A percentile compares a stretch with the other conserved stretches of the same genome.
Conservation (phyloP, 1,139 yeast species). For the Blastobotrys capitulatus region DNA sequence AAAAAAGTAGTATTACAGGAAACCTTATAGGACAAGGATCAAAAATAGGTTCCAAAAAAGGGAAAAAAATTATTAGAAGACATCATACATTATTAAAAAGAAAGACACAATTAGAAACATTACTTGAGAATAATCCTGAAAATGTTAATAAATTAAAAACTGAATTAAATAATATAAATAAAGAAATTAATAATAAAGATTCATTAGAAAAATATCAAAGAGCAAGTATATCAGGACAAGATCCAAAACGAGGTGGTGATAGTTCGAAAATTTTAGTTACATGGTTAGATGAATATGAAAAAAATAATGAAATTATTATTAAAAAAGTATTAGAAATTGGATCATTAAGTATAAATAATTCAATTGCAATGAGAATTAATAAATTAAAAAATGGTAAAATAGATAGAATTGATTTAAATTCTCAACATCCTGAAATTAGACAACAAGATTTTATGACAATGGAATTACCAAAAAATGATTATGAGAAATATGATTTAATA, state of each 20-base stretch:
- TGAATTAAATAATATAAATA: conserved; percentile 16
- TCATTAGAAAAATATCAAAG: conserved; percentile 62
- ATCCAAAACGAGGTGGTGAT: conserved; percentile 76
- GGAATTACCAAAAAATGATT: conserved; percentile 36
- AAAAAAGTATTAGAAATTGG: conserved; percentile 71
- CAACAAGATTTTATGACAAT: conserved; percentile 79
- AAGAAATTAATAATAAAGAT: conserved; percentile 28
- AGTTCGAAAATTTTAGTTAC: conserved; percentile 68
- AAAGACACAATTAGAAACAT: conserved; percentile 22
- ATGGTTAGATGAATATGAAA: conserved; percentile 45
- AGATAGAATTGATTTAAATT: conserved; percentile 69
- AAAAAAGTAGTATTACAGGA: conserved; percentile 5
- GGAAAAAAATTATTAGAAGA: conserved; percentile 31
- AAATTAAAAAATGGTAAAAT: conserved; percentile 32
- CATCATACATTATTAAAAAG: conserved; percentile 34
- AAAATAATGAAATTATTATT: background rate
- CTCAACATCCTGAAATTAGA: conserved; percentile 64
- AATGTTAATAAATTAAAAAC: conserved; percentile 4
- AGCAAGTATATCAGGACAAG: conserved; percentile 88
- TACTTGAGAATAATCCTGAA: conserved; percentile 7
- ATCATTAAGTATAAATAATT: conserved; percentile 61
- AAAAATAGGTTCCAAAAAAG: conserved; percentile 24
- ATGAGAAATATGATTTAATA: conserved; percentile 51
- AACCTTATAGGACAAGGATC: background rate
- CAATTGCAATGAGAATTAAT: conserved; percentile 15